These are phyloP conservation scores for Raphanus raphanistrum DNA, from an alignment of 345 rosid species.

Conservation along the genomic window DNA sequence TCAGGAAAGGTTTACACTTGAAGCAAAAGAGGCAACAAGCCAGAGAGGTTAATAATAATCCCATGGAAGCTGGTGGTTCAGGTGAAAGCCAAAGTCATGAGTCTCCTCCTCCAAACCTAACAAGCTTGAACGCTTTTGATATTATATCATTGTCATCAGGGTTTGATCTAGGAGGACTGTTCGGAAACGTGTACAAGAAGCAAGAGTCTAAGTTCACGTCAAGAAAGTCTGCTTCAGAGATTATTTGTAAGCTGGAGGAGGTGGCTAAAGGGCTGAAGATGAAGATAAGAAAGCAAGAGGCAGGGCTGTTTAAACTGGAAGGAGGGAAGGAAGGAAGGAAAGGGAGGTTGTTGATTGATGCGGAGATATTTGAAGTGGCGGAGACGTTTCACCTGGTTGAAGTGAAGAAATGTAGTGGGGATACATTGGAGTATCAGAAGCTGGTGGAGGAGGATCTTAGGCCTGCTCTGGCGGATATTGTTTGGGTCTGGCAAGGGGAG, in stretches of 20 bases:
- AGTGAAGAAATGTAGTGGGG: constrained; percentile 71
- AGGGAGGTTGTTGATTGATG: constrained; percentile 61
- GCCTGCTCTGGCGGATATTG: constrained; percentile 69
- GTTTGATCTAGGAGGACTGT: constrained; percentile 72
- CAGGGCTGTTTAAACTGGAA: constrained; percentile 66
- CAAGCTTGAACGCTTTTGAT: constrained; percentile 67
- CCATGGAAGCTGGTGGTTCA: constrained; percentile 26
- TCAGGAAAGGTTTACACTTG: constrained; percentile 50
- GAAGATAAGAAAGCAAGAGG: constrained; percentile 64
- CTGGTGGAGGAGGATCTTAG: constrained; percentile 56
- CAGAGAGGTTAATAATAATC: constrained; percentile 19
- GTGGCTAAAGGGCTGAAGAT: constrained; percentile 50
- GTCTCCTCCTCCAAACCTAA: constrained; percentile 34
- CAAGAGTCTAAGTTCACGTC: constrained; percentile 62
- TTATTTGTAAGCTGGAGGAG: constrained; percentile 63
- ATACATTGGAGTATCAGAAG: constrained; percentile 70
- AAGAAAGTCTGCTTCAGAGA: constrained; percentile 55
- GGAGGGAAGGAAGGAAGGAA: constrained; percentile 64
- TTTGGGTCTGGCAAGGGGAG: constrained; percentile 78
- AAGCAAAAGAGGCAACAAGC: constrained; percentile 46
- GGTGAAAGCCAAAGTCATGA: constrained; percentile 37
- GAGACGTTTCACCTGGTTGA: constrained; percentile 66
- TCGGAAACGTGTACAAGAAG: constrained; percentile 44
- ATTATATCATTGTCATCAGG: constrained; percentile 62
- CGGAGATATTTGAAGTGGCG: constrained; percentile 73